These are phyloP conservation scores for Eutypa lata DNA, from an alignment of 2,329 filamentous ascomycete genomes.

Conservation along the genomic window DNA sequence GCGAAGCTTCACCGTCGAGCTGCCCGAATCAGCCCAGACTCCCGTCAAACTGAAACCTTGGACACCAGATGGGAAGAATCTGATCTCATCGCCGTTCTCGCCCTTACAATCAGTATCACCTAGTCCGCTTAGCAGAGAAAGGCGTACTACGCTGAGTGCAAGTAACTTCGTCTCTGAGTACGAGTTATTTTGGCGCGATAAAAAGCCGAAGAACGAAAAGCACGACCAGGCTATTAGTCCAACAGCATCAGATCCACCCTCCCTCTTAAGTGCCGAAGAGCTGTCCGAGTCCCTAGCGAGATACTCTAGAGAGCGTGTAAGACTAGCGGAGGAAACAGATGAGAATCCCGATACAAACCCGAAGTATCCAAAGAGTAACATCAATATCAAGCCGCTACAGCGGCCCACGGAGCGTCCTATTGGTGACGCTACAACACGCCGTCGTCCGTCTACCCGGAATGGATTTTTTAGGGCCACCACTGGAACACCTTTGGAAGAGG, in stretches of 20 bases:
- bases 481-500: not conserved
- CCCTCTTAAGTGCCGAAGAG: too few relatives aligned
- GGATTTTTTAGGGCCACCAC: too few relatives aligned
- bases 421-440: not conserved
- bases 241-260: too few relatives aligned
- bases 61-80: constrained; percentile 51
- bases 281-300: too few relatives aligned
- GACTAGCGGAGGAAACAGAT: too few relatives aligned
- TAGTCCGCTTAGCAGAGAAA: constrained; percentile 16
- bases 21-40: constrained; percentile 66
- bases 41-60: constrained; percentile 67
- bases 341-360: not conserved
- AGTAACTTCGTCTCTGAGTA: not conserved
- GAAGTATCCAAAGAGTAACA: not conserved
- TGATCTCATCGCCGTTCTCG: constrained; percentile 35
- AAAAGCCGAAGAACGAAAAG: not conserved
- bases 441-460: not conserved
- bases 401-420: not conserved
- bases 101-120: constrained; percentile 17
- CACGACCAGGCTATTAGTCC: too few relatives aligned
- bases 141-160: constrained; percentile 11
- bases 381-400: not conserved
- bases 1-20: constrained; percentile 68
- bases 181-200: not conserved
- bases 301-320: too few relatives aligned